phyloP scores from a whole-genome alignment of 1,139 yeast genomes.

The Geotrichum phurueaensis region DNA sequence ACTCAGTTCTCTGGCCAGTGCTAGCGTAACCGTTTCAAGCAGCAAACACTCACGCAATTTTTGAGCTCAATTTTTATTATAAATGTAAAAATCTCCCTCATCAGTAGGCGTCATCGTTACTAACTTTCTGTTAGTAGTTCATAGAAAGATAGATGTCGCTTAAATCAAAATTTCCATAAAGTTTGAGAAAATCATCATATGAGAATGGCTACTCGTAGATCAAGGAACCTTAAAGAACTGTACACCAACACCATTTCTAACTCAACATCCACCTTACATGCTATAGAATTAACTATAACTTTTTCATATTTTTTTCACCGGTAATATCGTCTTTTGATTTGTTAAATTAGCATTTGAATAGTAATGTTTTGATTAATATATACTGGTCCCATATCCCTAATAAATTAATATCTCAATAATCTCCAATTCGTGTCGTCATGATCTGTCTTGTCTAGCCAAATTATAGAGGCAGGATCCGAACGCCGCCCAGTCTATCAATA shows the following conservation, averaged over 20 bases:
- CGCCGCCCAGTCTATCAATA: slow-evolving; percentile 13
- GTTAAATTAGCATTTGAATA: neutral
- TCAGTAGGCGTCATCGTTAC: neutral
- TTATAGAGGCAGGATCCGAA: slow-evolving; percentile 15
- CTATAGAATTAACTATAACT: neutral
- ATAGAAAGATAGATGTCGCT: neutral
- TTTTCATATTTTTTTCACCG: neutral
- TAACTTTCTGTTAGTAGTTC: neutral
- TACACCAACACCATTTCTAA: neutral
- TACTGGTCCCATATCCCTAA: neutral
- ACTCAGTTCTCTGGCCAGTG: neutral
- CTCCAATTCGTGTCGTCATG: neutral
- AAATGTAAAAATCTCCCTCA: neutral
- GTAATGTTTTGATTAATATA: neutral
- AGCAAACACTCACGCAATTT: neutral
- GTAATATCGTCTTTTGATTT: neutral
- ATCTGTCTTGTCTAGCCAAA: neutral
- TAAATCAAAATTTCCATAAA: neutral
- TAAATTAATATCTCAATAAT: neutral
- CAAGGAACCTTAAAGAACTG: slow-evolving; percentile 8
- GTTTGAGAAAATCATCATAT: slow-evolving; percentile 4
- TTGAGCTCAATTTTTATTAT: neutral
- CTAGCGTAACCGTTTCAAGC: neutral
- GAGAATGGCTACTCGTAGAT: slow-evolving; percentile 19
- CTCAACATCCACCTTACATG: slow-evolving; percentile 1